Evolutionary conservation across 306 rosid genomes (phyloP).

Genomic region (Malus sylvestris): DNA sequence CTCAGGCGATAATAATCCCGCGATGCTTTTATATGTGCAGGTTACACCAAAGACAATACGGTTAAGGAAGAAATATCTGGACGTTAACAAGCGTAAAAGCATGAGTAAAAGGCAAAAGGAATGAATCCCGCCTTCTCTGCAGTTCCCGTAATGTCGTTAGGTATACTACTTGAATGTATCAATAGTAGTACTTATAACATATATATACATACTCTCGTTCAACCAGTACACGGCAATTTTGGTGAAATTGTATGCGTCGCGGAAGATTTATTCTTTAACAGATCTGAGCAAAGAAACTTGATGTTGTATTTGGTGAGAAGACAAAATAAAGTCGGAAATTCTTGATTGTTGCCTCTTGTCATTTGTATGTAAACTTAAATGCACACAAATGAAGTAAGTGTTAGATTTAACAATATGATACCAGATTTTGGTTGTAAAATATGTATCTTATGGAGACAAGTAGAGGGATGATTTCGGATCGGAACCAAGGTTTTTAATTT

Average conservation of each 20-base stretch:
- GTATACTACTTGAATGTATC: background rate
- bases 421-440: background rate
- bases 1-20: background rate
- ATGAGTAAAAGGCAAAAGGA: conserved; percentile 81
- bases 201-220: background rate
- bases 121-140: conserved; percentile 27
- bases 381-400: background rate
- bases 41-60: conserved; percentile 91
- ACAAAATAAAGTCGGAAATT: too few relatives aligned
- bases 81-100: conserved; percentile 76
- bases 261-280: conserved; percentile 23
- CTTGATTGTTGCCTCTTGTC: too few relatives aligned
- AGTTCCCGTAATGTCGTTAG: conserved; percentile 22
- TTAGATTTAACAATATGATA: background rate
- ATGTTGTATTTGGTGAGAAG: background rate
- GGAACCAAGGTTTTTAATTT: too few relatives aligned
- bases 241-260: conserved; percentile 4
- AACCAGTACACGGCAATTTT: conserved; percentile 22
- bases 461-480: background rate
- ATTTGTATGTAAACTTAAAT: too few relatives aligned
- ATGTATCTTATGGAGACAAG: background rate
- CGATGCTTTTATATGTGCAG: conserved; percentile 25
- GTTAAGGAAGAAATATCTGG: conserved; percentile 83
- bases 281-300: background rate
- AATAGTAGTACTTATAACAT: background rate